Evolutionary conservation across 139 green algal genomes (phyloP).

Genomic region (Penium margaritaceum): DNA sequence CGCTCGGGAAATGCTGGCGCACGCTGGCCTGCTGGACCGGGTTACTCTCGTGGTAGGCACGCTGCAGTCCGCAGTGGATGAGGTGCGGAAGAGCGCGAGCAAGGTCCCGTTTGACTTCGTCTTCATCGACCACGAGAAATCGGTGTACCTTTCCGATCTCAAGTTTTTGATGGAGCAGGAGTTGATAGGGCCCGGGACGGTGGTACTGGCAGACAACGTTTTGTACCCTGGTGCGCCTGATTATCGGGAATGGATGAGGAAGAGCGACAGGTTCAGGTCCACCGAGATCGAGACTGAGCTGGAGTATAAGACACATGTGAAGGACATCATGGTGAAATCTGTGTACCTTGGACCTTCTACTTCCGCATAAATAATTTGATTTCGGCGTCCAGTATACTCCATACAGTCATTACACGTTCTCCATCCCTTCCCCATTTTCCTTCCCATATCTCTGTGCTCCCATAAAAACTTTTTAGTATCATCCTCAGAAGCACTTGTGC

Average conservation of each 20-base stretch:
- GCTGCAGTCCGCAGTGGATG: neutral
- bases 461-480: too few species aligned
- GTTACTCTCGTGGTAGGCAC: conserved; percentile 7
- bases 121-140: conserved; percentile 22
- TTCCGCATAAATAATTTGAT: too few species aligned
- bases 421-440: too few species aligned
- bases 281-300: neutral
- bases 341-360: too few species aligned
- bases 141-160: conserved; percentile 7
- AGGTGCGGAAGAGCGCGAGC: neutral
- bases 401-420: too few species aligned
- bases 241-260: conserved; percentile 9
- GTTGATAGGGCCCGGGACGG: neutral
- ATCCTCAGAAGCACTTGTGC: too few species aligned
- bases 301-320: neutral
- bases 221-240: conserved; percentile 12
- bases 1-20: neutral
- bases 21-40: conserved; percentile 1
- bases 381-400: too few species aligned
- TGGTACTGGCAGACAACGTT: conserved; percentile 24
- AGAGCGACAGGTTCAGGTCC: too few species aligned
- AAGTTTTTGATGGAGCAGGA: neutral
- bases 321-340: neutral
- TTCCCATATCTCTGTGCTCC: too few species aligned
- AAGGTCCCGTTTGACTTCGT: conserved; percentile 2